Evolutionary conservation across 495 filamentous ascomycete genomes (phyloP).

Genomic region (Trichoderma orchidacearum): DNA sequence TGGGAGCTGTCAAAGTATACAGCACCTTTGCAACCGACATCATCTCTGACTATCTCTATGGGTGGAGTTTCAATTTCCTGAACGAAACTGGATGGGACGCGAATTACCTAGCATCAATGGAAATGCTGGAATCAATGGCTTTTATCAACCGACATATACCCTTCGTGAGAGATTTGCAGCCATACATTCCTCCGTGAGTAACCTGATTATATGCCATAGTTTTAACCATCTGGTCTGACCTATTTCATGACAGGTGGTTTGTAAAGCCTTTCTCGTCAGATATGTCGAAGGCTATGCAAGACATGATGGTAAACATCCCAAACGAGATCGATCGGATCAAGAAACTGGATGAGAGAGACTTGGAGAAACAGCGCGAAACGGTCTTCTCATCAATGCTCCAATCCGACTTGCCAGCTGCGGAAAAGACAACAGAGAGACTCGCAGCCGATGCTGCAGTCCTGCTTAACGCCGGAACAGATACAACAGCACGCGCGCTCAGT

Average conservation of each 20-base stretch:
- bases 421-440: conserved; percentile 21
- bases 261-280: background rate
- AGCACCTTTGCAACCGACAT: conserved; percentile 16
- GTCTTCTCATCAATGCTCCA: conserved; percentile 13
- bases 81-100: conserved; percentile 11
- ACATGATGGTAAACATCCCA: background rate
- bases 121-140: too few relatives aligned
- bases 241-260: background rate
- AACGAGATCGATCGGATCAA: too few relatives aligned
- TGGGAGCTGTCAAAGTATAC: conserved; percentile 12
- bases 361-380: background rate
- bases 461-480: conserved; percentile 35
- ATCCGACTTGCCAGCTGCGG: conserved; percentile 20
- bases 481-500: conserved; percentile 23
- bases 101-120: too few relatives aligned
- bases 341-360: too few relatives aligned
- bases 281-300: background rate
- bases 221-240: background rate
- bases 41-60: conserved; percentile 17
- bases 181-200: too few relatives aligned
- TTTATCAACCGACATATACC: too few relatives aligned
- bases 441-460: conserved; percentile 27
- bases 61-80: conserved; percentile 15
- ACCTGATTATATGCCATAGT: conserved; percentile 3
- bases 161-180: too few relatives aligned